A percentile compares a stretch with the other conserved stretches of the same genome.
phyloP scores from a whole-genome alignment of 2,329 filamentous ascomycete species.

The Parascedosporium putredinis region DNA sequence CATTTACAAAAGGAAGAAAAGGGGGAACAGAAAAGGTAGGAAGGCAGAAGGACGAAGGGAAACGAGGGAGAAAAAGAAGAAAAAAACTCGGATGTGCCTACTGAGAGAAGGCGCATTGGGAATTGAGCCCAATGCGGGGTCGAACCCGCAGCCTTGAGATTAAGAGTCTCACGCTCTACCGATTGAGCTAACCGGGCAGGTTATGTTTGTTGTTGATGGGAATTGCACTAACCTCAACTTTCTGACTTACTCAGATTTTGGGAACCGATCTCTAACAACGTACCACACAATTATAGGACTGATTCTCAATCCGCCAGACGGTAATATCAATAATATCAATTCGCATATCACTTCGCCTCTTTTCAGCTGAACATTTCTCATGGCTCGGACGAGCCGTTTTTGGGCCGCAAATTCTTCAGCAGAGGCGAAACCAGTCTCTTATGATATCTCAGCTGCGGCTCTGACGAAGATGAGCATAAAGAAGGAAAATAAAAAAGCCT shows the following conservation, averaged over 20 bases:
- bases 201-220: not conserved
- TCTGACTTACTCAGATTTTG: not conserved
- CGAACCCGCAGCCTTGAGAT: conserved; percentile 32
- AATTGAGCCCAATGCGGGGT: conserved; percentile 21
- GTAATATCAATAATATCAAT: too few species aligned
- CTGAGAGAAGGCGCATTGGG: conserved; percentile 1
- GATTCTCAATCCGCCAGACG: too few species aligned
- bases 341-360: too few species aligned
- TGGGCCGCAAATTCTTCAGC: too few species aligned
- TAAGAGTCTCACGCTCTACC: conserved; percentile 67
- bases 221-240: not conserved
- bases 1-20: not conserved
- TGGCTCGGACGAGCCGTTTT: too few species aligned
- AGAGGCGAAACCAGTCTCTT: too few species aligned
- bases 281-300: too few species aligned
- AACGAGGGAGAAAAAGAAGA: conserved; percentile 3
- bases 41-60: not conserved
- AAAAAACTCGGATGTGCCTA: conserved; percentile 13
- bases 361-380: too few species aligned
- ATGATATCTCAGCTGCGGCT: too few species aligned
- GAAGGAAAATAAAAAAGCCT: too few species aligned
- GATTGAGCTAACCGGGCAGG: conserved; percentile 53
- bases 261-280: too few species aligned
- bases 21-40: not conserved
- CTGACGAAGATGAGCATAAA: too few species aligned